Evolutionary conservation across 495 filamentous ascomycete species (phyloP), one percentile per base, ranked within the genome.

Genomic region (Penicillium goetzii): DNA sequence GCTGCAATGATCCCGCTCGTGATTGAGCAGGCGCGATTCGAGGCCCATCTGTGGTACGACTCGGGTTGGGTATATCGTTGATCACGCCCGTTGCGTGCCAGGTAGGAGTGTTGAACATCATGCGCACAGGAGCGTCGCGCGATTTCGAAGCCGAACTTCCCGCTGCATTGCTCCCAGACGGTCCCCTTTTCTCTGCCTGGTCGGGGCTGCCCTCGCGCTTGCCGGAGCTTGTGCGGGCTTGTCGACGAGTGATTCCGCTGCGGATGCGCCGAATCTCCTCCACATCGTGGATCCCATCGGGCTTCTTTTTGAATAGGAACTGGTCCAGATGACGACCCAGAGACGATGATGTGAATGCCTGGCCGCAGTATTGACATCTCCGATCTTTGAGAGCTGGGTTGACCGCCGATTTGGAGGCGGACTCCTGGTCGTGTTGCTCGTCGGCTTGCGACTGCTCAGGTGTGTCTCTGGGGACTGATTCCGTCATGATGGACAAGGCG

Each of bases 321-420:
- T 95, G 84, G 71, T 97, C 93, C 28, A 97, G 85, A 78, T 97
- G 93, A 40, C 93, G 89, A 26, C 93, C 93, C n/a, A 97, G 83
- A 4, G 92, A 95, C 7, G 92, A 96, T 9, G 93, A 96, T 3
- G 93, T 97, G 67, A 96, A 97, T 3, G 87, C 75, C 72, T 94
- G 90, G 43, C 86, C 76, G 76, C 93, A 97, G 80, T 90, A 97
- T 21, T 89, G 90, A 73, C 93, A 97, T 68, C 81, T 85, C 65
- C 86, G 89, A 79, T 97, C 92, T 75, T 97, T 97, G 59, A 69
- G 80, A 62, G 79, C 76, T 28, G 78, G 70, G 49, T 76, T 77
- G 59, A 79, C 78, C 56, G 68, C 62, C 21, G 74, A 60, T 63
- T 68, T 62, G 41, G 76, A 72, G 54, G 66, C 34, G 52, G 74